Evolutionary conservation across 2,329 filamentous ascomycete genomes (phyloP).

Genomic region (Cladophialophora carrionii): DNA sequence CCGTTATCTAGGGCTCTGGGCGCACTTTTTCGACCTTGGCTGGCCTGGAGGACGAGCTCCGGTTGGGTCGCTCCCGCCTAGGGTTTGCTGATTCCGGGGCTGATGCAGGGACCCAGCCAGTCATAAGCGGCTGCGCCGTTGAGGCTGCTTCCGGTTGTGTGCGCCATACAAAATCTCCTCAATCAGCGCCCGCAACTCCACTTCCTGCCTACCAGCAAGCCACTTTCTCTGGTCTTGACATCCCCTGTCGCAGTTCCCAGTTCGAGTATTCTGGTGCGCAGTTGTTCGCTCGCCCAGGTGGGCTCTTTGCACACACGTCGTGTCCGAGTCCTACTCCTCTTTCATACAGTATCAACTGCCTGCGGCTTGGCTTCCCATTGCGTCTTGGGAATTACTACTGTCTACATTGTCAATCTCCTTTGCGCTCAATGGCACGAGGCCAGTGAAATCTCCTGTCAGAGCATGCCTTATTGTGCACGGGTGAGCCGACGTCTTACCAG

Average conservation of each 20-base stretch:
- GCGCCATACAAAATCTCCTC: constrained; percentile 11
- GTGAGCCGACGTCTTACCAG: constrained; percentile 1
- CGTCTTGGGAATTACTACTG: not conserved
- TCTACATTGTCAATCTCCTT: not conserved
- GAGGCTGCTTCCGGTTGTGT: not conserved
- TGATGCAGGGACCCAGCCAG: constrained; percentile 4
- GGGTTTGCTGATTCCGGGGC: constrained; percentile 1
- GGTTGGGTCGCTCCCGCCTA: not conserved
- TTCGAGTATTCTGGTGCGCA: not conserved
- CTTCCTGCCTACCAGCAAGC: not conserved
- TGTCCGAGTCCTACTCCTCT: not conserved
- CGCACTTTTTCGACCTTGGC: not conserved
- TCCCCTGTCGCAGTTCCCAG: not conserved
- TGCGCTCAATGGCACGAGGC: not conserved
- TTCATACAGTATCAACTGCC: not conserved
- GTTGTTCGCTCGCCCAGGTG: not conserved
- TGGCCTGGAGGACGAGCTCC: not conserved
- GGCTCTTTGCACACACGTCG: not conserved
- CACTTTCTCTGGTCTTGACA: not conserved
- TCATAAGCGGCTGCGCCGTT: not conserved
- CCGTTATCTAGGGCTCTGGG: not conserved
- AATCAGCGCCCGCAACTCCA: constrained; percentile 10
- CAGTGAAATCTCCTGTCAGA: not conserved
- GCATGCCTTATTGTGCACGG: not conserved
- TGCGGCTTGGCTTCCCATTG: not conserved